phyloP scores from a whole-genome alignment of 2,329 filamentous ascomycete species.

The Epicoccum nigrum region DNA sequence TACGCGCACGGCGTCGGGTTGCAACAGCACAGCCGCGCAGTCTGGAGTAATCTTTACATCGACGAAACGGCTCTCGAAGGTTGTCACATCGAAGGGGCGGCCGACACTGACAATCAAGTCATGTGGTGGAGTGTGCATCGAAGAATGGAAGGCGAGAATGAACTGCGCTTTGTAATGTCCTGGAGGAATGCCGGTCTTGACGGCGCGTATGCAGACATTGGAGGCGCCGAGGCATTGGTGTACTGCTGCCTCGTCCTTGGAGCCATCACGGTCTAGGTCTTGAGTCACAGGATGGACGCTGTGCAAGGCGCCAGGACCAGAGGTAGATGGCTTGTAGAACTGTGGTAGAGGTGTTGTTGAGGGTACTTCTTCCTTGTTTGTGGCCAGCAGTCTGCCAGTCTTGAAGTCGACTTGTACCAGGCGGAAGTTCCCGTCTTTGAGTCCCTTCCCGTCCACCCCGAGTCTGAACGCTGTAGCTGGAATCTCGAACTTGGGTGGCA shows the following conservation, averaged over 20 bases:
- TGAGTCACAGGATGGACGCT: conserved; percentile 44
- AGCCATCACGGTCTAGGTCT: conserved; percentile 46
- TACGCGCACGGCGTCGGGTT: conserved; percentile 48
- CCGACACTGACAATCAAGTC: conserved; percentile 48
- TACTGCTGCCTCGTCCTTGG: conserved; percentile 44
- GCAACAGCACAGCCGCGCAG: conserved; percentile 44
- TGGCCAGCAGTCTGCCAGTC: conserved; percentile 26
- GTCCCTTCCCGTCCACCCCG: conserved; percentile 40
- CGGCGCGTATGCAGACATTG: conserved; percentile 44
- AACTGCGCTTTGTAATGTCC: conserved; percentile 47
- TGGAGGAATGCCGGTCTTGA: conserved; percentile 47
- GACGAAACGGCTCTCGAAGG: conserved; percentile 42
- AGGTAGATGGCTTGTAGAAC: conserved; percentile 21
- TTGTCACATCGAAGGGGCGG: conserved; percentile 42
- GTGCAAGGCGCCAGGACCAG: conserved; percentile 34
- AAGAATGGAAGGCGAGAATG: conserved; percentile 41
- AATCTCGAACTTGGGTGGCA: conserved; percentile 47
- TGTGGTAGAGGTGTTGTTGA: no score
- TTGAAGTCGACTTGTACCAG: conserved; percentile 48
- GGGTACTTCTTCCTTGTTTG: no score
- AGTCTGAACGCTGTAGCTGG: conserved; percentile 38
- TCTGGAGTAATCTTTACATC: conserved; percentile 49
- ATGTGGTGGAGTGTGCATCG: conserved; percentile 25
- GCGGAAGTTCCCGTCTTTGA: conserved; percentile 40
- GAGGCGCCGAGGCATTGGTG: conserved; percentile 41